A percentile compares a stretch with the other conserved stretches of the same genome.
Evolutionary conservation across 768 basidiomycete genomes (phyloP).

Genomic region (Leucosporidium creatinivorum): DNA sequence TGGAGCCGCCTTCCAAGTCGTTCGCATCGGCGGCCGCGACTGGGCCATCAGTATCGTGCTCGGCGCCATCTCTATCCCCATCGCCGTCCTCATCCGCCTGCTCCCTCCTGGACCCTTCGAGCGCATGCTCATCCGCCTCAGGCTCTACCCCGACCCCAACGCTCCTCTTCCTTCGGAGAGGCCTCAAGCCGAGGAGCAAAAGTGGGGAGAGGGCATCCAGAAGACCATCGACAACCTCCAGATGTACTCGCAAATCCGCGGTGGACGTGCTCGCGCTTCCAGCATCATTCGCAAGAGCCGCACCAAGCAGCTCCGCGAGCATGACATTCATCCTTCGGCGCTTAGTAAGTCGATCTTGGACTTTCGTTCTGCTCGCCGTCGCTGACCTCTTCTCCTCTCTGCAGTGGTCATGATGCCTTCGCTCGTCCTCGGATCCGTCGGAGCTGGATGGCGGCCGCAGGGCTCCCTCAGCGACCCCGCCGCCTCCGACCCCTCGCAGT

Average conservation of each 20-base stretch:
- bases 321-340: constrained; percentile 36
- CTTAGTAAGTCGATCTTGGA: not conserved
- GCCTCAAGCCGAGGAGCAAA: constrained; percentile 20
- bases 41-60: constrained; percentile 91
- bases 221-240: constrained; percentile 77
- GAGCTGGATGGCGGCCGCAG: constrained; percentile 54
- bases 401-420: constrained; percentile 66
- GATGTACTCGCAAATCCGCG: constrained; percentile 74
- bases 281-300: constrained; percentile 78
- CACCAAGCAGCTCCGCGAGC: constrained; percentile 49
- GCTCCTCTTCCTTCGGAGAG: constrained; percentile 50
- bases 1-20: constrained; percentile 84
- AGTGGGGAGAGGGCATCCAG: constrained; percentile 50
- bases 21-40: constrained; percentile 65
- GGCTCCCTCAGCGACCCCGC: constrained; percentile 30
- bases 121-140: constrained; percentile 51
- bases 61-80: constrained; percentile 76
- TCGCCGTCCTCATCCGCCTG: constrained; percentile 73
- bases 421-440: constrained; percentile 64
- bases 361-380: not conserved
- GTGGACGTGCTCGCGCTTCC: constrained; percentile 77
- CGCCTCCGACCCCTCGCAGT: constrained; percentile 15
- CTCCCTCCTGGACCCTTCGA: constrained; percentile 71
- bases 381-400: not conserved
- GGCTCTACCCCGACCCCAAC: constrained; percentile 59